Percentiles rank a stretch among this genome's conserved stretches.
Evolutionary conservation across 371 early-diverging fungal genomes (phyloP).

Genomic region (Batkoa obscura): DNA sequence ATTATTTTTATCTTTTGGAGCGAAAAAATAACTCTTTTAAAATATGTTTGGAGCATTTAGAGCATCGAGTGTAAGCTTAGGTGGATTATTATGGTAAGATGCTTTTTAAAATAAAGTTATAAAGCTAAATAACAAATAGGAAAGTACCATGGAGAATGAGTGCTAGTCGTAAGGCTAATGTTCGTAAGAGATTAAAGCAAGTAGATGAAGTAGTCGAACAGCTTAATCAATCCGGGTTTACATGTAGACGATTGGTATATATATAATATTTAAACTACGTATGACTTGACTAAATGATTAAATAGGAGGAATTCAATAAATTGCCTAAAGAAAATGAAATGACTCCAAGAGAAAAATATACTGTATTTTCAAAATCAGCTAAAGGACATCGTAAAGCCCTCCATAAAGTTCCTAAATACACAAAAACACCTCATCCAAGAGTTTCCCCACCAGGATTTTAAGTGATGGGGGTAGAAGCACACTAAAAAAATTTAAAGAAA

Average conservation of each 20-base stretch:
- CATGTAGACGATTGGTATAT: constrained; percentile 61
- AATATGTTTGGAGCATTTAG: constrained; percentile 2
- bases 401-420: constrained; percentile 90
- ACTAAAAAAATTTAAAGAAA: neutral
- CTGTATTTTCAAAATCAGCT: constrained; percentile 63
- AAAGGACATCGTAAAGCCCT: constrained; percentile 74
- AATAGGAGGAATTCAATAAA: constrained; percentile 37
- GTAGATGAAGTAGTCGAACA: constrained; percentile 78
- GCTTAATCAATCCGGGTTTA: constrained; percentile 66
- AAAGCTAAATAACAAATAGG: constrained; percentile 11
- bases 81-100: neutral
- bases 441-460: constrained; percentile 62
- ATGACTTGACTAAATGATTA: neutral
- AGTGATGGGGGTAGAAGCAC: too few species aligned
- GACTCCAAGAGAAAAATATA: constrained; percentile 81
- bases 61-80: neutral
- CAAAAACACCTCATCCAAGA: constrained; percentile 65
- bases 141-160: constrained; percentile 69
- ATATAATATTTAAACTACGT: too few species aligned
- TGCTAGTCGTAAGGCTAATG: constrained; percentile 80
- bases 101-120: neutral
- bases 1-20: too few species aligned
- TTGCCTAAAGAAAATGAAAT: constrained; percentile 69
- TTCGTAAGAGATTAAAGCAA: constrained; percentile 72
- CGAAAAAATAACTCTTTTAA: too few species aligned